Percentiles rank a stretch among this genome's conserved stretches.
Conservation (phyloP, 352 stramenopile species). For the Globisporangium cystogenes region DNA sequence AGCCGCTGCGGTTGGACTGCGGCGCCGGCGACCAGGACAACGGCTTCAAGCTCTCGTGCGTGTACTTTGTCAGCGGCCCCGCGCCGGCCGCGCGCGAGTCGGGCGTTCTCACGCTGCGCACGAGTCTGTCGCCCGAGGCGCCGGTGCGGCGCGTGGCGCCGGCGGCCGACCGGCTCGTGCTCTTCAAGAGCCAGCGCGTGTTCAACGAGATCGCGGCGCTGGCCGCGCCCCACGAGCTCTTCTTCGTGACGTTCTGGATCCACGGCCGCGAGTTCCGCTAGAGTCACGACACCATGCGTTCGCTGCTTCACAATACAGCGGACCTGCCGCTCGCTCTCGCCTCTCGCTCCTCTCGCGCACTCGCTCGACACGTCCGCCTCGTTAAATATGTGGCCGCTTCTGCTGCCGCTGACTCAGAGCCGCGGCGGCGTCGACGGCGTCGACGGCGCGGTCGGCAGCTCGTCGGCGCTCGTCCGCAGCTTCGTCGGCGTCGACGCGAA, state of each 20-base stretch:
- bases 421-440: neutral
- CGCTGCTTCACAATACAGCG: neutral
- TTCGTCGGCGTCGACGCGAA: conserved; percentile 5
- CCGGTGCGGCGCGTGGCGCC: conserved; percentile 25
- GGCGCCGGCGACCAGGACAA: conserved; percentile 65
- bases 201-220: conserved; percentile 54
- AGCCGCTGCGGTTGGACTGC: conserved; percentile 65
- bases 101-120: conserved; percentile 24
- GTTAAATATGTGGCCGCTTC: too few species aligned
- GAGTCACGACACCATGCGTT: neutral
- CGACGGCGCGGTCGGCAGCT: neutral
- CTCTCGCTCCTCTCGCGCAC: neutral
- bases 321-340: too few species aligned
- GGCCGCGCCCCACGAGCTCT: conserved; percentile 23
- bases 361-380: neutral
- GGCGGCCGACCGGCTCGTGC: conserved; percentile 45
- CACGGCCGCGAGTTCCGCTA: conserved; percentile 45
- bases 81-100: neutral
- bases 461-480: conserved; percentile 3
- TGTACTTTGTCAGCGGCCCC: conserved; percentile 56
- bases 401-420: conserved; percentile 2
- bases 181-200: conserved; percentile 66
- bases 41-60: conserved; percentile 68
- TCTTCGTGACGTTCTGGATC: conserved; percentile 81
- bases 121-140: conserved; percentile 19